Evolutionary conservation across 768 basidiomycete genomes (phyloP), one percentile per base, ranked within the genome.

Genomic region (Russula sp.): DNA sequence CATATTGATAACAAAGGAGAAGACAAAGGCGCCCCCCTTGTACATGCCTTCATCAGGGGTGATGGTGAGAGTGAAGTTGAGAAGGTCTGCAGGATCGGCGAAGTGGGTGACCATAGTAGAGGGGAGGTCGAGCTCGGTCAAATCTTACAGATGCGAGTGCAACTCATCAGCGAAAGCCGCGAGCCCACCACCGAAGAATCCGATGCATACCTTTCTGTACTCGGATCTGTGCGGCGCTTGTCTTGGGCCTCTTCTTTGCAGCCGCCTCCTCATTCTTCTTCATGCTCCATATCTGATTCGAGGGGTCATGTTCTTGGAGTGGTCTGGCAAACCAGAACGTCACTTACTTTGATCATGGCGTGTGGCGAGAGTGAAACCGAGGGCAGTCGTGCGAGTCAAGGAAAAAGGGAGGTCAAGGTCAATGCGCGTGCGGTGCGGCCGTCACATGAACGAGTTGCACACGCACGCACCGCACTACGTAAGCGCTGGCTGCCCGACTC

Each of bases 41-140:
- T 99, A 99, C 90, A 99, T 98, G 69, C 96, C 96, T 78, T 99
- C 97, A 75, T 99, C 97, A 9, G 97, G 97, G 52, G 87, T 87
- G 70, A 99, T 98, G 65, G 88, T 94, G 41, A 99, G 81, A 55
- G 86, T 86, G 74, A 99, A 99, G 81, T 97, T 96, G 71, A 99
- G 87, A 69, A 98, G 88, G 82, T 99, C 90, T 60, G 82, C 78
- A 64, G 94, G 85, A 84, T 98, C 90, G 29, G 94, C 84, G 75
- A 97, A 98, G 71, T 89, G 71, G 18, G 93, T 98, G 79, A 88
- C 88, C 96, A 99, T 99, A 25, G 97, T 98, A 47, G 86, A 77
- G 41, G 97, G 94, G 9, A 98, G 80, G 73, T 98, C 97, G 52
- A 99, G 85, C 72, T 99, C 97, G 25, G 97, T 98, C 67, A 99